Evolutionary conservation across 2,329 filamentous ascomycete species (phyloP).

Genomic region (Penicillium palitans): DNA sequence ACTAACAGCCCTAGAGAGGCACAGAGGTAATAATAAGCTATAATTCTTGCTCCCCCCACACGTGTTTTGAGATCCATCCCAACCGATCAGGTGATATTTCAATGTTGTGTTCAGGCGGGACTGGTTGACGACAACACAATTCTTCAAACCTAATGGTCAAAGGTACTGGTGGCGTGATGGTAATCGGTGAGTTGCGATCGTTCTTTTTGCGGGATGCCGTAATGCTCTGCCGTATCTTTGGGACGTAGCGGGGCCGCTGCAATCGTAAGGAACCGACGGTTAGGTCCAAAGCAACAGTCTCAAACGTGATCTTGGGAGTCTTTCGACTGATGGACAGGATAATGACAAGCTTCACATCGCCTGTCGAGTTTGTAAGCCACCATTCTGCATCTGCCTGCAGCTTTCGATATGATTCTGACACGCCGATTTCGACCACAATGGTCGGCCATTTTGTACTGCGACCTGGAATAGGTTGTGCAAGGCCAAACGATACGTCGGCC

Average conservation of each 20-base stretch:
- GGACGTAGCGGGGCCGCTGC: not conserved
- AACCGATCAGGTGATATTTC: too few species aligned
- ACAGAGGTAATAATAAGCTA: too few species aligned
- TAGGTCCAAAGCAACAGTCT: not conserved
- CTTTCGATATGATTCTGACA: not conserved
- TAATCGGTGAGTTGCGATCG: not conserved
- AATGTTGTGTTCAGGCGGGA: too few species aligned
- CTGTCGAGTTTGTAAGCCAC: not conserved
- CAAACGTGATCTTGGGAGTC: not conserved
- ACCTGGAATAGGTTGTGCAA: not conserved
- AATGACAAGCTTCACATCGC: not conserved
- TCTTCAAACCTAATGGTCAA: not conserved
- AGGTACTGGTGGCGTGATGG: not conserved
- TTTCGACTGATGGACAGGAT: not conserved
- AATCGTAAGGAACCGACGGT: not conserved
- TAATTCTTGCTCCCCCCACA: too few species aligned
- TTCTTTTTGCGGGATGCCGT: too few species aligned
- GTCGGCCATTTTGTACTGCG: not conserved
- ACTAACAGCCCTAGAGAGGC: too few species aligned
- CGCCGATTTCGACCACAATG: not conserved
- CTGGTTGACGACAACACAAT: too few species aligned
- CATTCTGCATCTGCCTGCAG: not conserved
- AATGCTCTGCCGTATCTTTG: not conserved
- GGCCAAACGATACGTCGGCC: not conserved
- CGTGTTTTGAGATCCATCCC: too few species aligned